Evolutionary conservation across 2,329 filamentous ascomycete species (phyloP), one percentile per base, ranked within the genome.

Genomic region (Clonostachys rhizophaga): DNA sequence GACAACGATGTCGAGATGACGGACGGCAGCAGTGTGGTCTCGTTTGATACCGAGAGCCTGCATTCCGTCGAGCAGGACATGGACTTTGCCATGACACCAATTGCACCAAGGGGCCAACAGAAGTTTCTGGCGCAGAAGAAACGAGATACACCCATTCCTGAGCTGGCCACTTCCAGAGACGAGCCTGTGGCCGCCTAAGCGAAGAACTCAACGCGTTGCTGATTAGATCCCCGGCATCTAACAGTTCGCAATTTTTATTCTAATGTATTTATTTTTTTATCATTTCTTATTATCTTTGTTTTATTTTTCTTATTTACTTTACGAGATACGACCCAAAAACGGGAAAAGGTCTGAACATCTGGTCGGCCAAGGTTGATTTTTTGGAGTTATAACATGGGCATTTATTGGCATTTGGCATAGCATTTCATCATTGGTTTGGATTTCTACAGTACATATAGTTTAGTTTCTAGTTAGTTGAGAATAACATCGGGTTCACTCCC

Each of bases 1-100:
- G 51, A 46, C 39, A 54, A 60, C 34, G 75, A 79, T 34, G 60
- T 75, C 6, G 72, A 77, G 42, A 76, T 76, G 70, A 76, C 72
- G n/a, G 75, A 77, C 49, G 58, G 61, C 6, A 66, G 63, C 48
- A 75, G 68, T 51, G 59, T 65, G 47, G 47, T 59, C 17, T 67
- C 62, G 5, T 67, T 68, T 43, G 60, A 61, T 24, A 53, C 57
- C 5, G 14, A 34, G 41, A 61, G 56, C 14, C 52, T 62, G 5
- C 59, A 60, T 18, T 52, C 49, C 14, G 55, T 48, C 40, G 61
- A 67, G 14, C 56, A 60, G 49, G 65, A 70, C 18, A 17, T 64
- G 11, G 69, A 72, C 34, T 50, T 61, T 42, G 24, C 24, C 24
- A 66, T 62, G 49, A 75, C 72, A 8, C 70, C 72, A 6, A 69